Evolutionary conservation across 2,329 filamentous ascomycete species (phyloP), one percentile per base, ranked within the genome.

Genomic region (Diplodia corticola): DNA sequence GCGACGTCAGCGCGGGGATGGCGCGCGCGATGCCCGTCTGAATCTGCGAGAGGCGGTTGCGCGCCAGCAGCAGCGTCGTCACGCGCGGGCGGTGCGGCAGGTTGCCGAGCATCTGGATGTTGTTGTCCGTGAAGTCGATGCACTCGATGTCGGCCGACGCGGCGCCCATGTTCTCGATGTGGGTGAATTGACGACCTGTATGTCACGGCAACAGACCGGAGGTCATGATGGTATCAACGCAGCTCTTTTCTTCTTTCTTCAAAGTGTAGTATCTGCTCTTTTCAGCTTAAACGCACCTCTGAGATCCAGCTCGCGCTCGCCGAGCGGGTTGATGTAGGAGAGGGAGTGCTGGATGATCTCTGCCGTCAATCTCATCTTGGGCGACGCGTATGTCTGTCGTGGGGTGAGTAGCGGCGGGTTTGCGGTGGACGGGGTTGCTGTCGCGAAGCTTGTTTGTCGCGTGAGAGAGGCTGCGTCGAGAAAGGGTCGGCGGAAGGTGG

Each of bases 91-190:
- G 94, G 60, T 96, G 88, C 3, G 95, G 95, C 78, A 99, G 97
- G 82, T 97, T 97, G 70, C 89, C 90, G 69, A 99, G 86, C 59
- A 90, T 84, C 72, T 91, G 88, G 75, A 99, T 94, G 80, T 97
- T 93, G 80, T 99, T 99, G 84, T 99, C 95, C 79, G 95, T 98
- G 74, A 99, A 89, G 82, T 99, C 95, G 84, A 99, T 96, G 71
- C 92, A 89, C 83, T 98, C 95, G 86, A 96, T 93, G 73, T 93
- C 92, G 76, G 91, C 91, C 4, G 59, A 63, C 5, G 44, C 73
- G 95, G 93, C 91, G 84, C 95, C 95, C 82, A 99, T 82, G 80
- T 99, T 99, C 85, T 99, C 95, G 83, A 99, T 97, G 68, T 90
- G 87, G 74, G 94, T 92, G 79, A 99, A 98, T 83, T 96, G 93